Conservation (phyloP, 352 stramenopile species). For the Phytophthora rubi region DNA sequence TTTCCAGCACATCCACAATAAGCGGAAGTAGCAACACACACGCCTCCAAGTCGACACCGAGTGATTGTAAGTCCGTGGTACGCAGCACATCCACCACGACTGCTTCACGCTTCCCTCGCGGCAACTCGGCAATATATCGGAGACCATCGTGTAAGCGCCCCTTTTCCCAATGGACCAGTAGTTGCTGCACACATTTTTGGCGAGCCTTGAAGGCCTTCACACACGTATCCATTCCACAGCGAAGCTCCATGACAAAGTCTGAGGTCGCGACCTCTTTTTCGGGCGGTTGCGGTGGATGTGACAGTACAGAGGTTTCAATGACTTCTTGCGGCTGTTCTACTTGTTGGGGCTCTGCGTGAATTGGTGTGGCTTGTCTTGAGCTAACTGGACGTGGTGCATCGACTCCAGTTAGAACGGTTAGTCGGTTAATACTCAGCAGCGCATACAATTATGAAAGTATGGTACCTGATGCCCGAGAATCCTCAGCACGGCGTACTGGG, state of each 20-base stretch:
- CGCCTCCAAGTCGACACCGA: constrained; percentile 77
- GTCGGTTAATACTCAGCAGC: background rate
- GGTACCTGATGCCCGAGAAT: constrained; percentile 26
- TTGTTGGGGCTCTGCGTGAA: constrained; percentile 1
- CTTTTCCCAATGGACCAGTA: constrained; percentile 75
- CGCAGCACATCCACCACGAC: constrained; percentile 76
- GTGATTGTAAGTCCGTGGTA: constrained; percentile 61
- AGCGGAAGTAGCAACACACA: constrained; percentile 82
- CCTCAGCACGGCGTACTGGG: constrained; percentile 28
- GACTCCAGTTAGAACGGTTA: constrained; percentile 20
- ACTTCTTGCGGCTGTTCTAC: constrained; percentile 3
- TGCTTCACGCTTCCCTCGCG: constrained; percentile 72
- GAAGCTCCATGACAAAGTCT: constrained; percentile 85
- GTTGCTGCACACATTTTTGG: constrained; percentile 75
- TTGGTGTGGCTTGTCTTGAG: constrained; percentile 9
- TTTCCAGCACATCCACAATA: constrained; percentile 67
- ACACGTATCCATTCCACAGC: constrained; percentile 85
- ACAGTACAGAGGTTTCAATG: constrained; percentile 3
- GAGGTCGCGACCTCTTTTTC: constrained; percentile 49
- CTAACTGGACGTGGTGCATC: constrained; percentile 13
- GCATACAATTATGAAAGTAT: background rate
- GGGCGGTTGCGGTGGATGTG: constrained; percentile 5
- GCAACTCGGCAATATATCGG: constrained; percentile 68
- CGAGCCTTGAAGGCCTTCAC: constrained; percentile 74
- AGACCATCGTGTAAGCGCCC: constrained; percentile 73